A percentile compares a stretch with the other conserved stretches of the same genome.
These are phyloP conservation scores for Solanum microdontum DNA, from an alignment of 257 asterid genomes.

Conservation along the genomic window DNA sequence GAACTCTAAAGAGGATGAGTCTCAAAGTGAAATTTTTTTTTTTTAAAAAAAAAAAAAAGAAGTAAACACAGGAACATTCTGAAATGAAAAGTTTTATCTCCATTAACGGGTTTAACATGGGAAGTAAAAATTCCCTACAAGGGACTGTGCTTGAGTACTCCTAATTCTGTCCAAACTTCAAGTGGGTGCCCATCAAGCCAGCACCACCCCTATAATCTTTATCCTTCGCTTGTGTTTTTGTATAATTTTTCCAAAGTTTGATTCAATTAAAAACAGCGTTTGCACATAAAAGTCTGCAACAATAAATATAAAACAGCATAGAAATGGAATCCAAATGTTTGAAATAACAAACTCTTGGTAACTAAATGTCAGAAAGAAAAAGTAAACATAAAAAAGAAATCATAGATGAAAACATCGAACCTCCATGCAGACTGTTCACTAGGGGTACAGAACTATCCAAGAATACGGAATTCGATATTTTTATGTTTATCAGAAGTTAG, in stretches of 20 bases:
- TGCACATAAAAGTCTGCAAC: not conserved
- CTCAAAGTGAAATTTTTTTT: not conserved
- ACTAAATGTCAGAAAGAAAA: not conserved
- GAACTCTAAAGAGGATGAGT: not conserved
- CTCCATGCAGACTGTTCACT: not conserved
- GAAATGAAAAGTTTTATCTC: not conserved
- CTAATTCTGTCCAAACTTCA: not conserved
- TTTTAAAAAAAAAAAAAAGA: not conserved
- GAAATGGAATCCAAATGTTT: not conserved
- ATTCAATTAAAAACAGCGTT: not conserved
- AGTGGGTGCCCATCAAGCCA: not conserved
- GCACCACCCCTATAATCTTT: not conserved
- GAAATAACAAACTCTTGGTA: not conserved
- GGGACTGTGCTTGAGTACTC: not conserved
- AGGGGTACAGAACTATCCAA: not conserved
- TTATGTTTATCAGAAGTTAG: not conserved
- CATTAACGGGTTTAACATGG: not conserved
- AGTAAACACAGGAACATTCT: not conserved
- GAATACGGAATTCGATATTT: not conserved
- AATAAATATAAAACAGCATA: not conserved
- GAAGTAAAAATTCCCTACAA: not conserved
- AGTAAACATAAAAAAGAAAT: not conserved
- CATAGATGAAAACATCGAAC: not conserved
- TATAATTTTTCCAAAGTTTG: not conserved
- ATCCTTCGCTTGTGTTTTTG: no score